Conservation (phyloP, 768 basidiomycete genomes). For the Rhizopogon sp. region DNA sequence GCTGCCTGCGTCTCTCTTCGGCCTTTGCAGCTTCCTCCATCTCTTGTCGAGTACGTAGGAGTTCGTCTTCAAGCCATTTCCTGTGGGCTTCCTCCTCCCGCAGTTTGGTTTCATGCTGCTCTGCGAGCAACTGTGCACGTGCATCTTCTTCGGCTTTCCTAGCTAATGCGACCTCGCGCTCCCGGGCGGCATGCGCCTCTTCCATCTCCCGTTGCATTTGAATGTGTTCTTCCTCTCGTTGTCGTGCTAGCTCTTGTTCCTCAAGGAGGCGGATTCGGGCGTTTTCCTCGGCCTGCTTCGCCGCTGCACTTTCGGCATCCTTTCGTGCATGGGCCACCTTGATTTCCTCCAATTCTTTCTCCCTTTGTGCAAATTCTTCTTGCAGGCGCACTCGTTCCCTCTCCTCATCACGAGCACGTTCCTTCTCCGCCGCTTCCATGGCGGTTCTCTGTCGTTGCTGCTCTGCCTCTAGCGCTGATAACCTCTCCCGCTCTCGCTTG, state of each 20-base stretch:
- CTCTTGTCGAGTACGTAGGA: constrained; percentile 16
- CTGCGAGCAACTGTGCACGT: constrained; percentile 20
- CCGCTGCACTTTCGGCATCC: constrained; percentile 17
- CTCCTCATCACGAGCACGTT: constrained; percentile 18
- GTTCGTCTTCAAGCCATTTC: constrained; percentile 19
- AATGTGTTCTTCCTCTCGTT: constrained; percentile 23
- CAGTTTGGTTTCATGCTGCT: constrained; percentile 21
- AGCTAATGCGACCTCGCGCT: constrained; percentile 12
- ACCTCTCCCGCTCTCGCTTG: constrained; percentile 22
- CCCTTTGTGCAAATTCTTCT: constrained; percentile 22
- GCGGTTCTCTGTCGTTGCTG: constrained; percentile 20
- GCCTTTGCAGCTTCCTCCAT: constrained; percentile 11
- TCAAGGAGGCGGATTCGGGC: constrained; percentile 20
- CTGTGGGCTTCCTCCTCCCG: constrained; percentile 26
- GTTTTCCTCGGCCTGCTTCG: constrained; percentile 21
- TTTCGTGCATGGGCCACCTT: constrained; percentile 20
- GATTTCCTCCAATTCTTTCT: constrained; percentile 18
- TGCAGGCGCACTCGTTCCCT: constrained; percentile 24
- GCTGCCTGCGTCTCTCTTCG: constrained; percentile 15
- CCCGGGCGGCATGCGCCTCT: constrained; percentile 22
- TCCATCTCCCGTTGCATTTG: constrained; percentile 19
- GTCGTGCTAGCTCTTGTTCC: constrained; percentile 14
- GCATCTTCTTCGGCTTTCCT: constrained; percentile 18
- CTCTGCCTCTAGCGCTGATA: constrained; percentile 24
- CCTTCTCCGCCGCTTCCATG: constrained; percentile 21